Evolutionary conservation across 2,329 filamentous ascomycete species (phyloP).

Genomic region (Zymoseptoria tritici): DNA sequence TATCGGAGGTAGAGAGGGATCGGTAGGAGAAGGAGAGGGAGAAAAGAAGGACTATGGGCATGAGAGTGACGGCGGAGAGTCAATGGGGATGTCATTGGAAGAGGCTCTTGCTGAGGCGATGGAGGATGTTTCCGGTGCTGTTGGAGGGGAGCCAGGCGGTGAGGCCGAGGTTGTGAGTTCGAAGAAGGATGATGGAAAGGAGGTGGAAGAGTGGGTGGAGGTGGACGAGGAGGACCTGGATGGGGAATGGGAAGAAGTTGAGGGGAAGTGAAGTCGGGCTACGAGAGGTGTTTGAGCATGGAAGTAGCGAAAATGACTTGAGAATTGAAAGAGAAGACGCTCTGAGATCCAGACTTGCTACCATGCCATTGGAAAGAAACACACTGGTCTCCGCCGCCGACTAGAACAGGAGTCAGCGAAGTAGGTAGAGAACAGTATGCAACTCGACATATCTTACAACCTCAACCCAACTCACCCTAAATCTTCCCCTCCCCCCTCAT

Average conservation of each 20-base stretch:
- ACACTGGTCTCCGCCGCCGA: no score
- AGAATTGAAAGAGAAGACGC: no score
- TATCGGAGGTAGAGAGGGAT: no score
- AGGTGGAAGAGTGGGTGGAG: neutral
- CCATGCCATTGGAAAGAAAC: no score
- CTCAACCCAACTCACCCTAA: no score
- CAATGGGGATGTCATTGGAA: neutral
- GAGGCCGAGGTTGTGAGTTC: neutral
- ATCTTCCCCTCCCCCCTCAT: constrained; percentile 2
- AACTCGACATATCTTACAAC: no score
- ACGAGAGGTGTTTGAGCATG: no score
- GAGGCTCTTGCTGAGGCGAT: neutral
- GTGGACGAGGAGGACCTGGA: neutral
- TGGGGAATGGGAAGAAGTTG: neutral
- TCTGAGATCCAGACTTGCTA: no score
- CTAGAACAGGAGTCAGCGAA: no score
- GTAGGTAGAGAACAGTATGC: no score
- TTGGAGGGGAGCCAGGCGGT: neutral
- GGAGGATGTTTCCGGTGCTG: neutral
- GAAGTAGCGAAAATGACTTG: no score
- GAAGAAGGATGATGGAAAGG: neutral
- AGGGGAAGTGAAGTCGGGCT: neutral
- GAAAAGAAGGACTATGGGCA: neutral
- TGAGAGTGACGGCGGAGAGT: neutral
- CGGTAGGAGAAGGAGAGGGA: neutral